Percentiles rank a stretch among this genome's conserved stretches.
Conservation (phyloP, 2,329 filamentous ascomycete genomes). For the Ophiocordyceps camponoti-rufipedis region DNA sequence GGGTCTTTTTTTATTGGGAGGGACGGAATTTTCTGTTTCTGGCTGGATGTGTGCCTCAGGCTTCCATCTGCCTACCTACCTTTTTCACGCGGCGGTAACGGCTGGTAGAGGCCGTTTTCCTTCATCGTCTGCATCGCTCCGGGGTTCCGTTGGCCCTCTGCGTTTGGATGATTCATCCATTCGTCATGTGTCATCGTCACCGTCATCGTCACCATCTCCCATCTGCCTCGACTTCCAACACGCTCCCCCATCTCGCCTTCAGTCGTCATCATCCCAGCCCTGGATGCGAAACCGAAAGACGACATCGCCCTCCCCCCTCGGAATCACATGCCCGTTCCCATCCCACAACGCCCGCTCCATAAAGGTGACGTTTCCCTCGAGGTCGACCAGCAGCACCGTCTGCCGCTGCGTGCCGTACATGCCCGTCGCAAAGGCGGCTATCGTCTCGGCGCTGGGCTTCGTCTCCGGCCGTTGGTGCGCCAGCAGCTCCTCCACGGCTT, state of each 20-base stretch:
- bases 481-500: conserved; percentile 15
- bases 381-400: conserved; percentile 42
- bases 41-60: neutral
- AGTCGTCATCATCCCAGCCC: conserved; percentile 24
- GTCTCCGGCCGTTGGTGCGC: conserved; percentile 19
- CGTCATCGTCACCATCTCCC: no score
- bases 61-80: no score
- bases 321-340: conserved; percentile 32
- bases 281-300: conserved; percentile 38
- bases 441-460: conserved; percentile 6
- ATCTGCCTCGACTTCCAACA: no score
- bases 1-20: no score
- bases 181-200: no score
- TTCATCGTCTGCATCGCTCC: neutral
- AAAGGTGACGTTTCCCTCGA: conserved; percentile 42
- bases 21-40: no score
- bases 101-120: neutral
- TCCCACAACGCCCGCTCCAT: conserved; percentile 43
- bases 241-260: no score
- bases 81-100: neutral
- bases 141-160: neutral
- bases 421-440: conserved; percentile 33
- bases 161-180: neutral
- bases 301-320: conserved; percentile 34
- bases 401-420: conserved; percentile 49